Percentiles rank a stretch among this genome's conserved stretches.
phyloP scores from a whole-genome alignment of 371 early-diverging fungal species.

The Zychaea mexicana region DNA sequence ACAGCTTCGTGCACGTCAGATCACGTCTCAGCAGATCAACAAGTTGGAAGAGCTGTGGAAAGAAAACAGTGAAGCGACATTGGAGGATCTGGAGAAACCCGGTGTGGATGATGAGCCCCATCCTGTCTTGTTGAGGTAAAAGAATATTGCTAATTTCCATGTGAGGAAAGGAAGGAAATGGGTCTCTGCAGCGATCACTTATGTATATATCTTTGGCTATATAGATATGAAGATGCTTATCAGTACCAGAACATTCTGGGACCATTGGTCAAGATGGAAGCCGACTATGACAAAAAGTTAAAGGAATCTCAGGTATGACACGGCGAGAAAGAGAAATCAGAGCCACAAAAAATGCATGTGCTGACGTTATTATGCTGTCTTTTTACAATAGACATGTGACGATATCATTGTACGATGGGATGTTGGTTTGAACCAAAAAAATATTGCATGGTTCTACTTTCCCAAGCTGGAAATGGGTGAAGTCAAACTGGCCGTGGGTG shows the following conservation, averaged over 20 bases:
- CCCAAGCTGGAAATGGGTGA: slow-evolving; percentile 94
- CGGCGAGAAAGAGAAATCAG: neutral
- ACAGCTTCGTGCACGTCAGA: slow-evolving; percentile 82
- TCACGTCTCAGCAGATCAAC: slow-evolving; percentile 83
- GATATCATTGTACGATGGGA: slow-evolving; percentile 97
- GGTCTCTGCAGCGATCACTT: neutral
- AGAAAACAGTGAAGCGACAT: slow-evolving; percentile 71
- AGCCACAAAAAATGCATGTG: too few species aligned
- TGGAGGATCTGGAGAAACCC: slow-evolving; percentile 86
- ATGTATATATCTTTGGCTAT: neutral
- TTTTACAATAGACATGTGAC: slow-evolving; percentile 74
- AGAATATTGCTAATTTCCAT: too few species aligned
- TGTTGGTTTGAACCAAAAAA: slow-evolving; percentile 92
- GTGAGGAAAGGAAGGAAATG: neutral
- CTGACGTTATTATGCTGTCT: too few species aligned
- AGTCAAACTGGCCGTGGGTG: slow-evolving; percentile 93
- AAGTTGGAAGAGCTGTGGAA: slow-evolving; percentile 94
- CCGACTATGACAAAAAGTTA: slow-evolving; percentile 92
- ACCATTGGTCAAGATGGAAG: slow-evolving; percentile 96
- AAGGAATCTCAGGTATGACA: slow-evolving; percentile 93
- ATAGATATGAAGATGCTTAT: slow-evolving; percentile 94
- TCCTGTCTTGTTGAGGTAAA: slow-evolving; percentile 77
- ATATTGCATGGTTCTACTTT: slow-evolving; percentile 92
- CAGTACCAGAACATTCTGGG: slow-evolving; percentile 97
- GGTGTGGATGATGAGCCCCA: slow-evolving; percentile 87